Base-by-base conservation (phyloP, 2,329 filamentous ascomycete genomes). In the Fusarium sp. region DNA sequence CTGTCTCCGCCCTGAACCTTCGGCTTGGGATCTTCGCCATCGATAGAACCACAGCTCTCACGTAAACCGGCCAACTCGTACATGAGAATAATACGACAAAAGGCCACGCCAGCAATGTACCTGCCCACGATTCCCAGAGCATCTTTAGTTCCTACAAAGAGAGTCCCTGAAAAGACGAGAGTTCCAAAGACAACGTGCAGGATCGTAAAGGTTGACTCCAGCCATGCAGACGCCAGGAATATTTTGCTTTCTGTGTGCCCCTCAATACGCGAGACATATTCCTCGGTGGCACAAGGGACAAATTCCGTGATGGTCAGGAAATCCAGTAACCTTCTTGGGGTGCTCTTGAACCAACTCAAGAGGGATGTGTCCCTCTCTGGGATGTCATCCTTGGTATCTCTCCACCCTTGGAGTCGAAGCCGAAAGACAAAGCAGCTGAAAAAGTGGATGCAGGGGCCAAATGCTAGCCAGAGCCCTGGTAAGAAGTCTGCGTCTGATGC, bases 141-240 rank as follows among this genome's bases (percentile, higher is more conserved):
- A 18, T 64, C 61, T n/a, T 55, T 55, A 6, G 29, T 29, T 14
- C 61, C 61, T 9, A 64, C 40, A 42, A 64, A 59, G 3, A 64
- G 42, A 20, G 49, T 20, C 4, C 61, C 42, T 3, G 61, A 51
- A 34, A 64, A 64, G 0, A 64, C 38, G 8, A 59, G 57, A 6
- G 61, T 64, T 4, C 61, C 61, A n/a, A 64, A 60, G 14, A 59
- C 56, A 5, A 64, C 33, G 27, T 64, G 56, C 1, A 64, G n/a
- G 49, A 64, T 46, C 11, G 36, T 60, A 10, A 60, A 20, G 6
- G 49, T 60, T 9, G 61, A 64, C 38, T 64, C 23, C 23, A 36
- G 54, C 56, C 61, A 64, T 20, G 61, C 38, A 16, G 31, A 16
- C 5, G 38, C 16, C 11, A 59, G 27, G n/a, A 56, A 64, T 2